These are phyloP conservation scores for Pseudogymnoascus sp. DNA, from an alignment of 2,329 filamentous ascomycete species.

Conservation along the genomic window DNA sequence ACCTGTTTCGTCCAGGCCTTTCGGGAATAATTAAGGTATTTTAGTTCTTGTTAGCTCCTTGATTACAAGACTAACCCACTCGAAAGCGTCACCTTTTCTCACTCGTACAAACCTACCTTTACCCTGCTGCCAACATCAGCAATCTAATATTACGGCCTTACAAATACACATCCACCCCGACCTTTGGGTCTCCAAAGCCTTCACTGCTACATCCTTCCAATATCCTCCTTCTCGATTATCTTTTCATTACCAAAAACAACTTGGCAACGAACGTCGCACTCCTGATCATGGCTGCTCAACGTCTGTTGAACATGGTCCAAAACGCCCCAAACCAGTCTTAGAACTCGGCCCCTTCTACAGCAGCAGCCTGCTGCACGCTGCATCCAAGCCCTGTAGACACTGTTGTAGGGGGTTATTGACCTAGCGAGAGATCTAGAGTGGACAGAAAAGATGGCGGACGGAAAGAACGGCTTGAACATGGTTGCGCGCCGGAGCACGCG, in stretches of 20 bases:
- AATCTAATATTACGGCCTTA: conserved; percentile 2
- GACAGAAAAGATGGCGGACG: conserved; percentile 1
- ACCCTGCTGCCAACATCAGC: conserved; percentile 9
- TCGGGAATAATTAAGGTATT: conserved; percentile 10
- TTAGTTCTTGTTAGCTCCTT: conserved; percentile 3
- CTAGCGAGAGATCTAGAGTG: neutral
- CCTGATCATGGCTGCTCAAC: conserved; percentile 11
- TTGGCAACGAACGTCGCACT: conserved; percentile 1
- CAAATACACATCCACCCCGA: conserved; percentile 3
- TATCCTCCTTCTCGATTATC: neutral
- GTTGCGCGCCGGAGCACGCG: conserved; percentile 10
- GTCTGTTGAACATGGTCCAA: conserved; percentile 10
- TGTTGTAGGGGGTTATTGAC: conserved; percentile 10
- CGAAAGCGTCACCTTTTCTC: conserved; percentile 6
- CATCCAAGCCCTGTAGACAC: neutral
- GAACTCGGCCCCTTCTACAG: conserved; percentile 7
- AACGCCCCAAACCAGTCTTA: conserved; percentile 8
- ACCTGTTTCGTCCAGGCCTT: conserved; percentile 2
- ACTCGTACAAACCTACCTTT: conserved; percentile 7
- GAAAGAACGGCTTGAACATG: conserved; percentile 4
- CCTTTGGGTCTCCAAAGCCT: neutral
- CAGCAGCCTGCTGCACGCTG: conserved; percentile 1
- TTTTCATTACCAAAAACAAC: neutral
- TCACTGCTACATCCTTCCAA: neutral
- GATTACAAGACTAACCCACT: neutral